Conservation (phyloP, 1,284 basidiomycete species). For the Mycena citricolor region DNA sequence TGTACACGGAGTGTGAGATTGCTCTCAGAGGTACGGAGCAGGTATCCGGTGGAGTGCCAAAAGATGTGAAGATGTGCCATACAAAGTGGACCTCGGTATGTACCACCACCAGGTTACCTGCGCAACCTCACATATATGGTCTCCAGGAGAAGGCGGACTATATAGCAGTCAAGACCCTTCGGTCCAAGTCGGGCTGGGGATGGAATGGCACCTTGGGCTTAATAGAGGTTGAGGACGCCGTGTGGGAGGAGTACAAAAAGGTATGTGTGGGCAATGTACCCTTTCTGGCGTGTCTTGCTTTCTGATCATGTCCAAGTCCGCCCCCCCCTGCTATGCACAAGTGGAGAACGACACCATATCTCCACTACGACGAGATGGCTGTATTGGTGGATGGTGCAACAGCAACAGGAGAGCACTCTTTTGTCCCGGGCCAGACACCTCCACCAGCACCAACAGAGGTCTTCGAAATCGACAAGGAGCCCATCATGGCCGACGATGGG, state of each 20-base stretch:
- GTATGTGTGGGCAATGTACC: too few relatives aligned
- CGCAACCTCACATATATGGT: not conserved
- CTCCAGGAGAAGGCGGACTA: constrained; percentile 1
- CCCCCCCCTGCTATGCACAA: too few relatives aligned
- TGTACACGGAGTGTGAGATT: not conserved
- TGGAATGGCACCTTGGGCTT: not conserved
- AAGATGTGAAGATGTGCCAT: not conserved
- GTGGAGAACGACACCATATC: not conserved
- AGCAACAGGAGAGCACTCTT: not conserved
- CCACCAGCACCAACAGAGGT: not conserved
- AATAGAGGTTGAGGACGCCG: not conserved
- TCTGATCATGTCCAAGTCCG: too few relatives aligned
- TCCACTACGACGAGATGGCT: constrained; percentile 6
- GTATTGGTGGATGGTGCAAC: constrained; percentile 2
- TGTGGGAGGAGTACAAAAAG: not conserved
- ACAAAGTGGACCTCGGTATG: constrained; percentile 2
- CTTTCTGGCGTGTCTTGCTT: too few relatives aligned
- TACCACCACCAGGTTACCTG: not conserved
- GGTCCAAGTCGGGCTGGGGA: constrained; percentile 2
- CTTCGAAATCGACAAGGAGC: constrained; percentile 1
- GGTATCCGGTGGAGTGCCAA: not conserved
- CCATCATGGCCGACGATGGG: too few relatives aligned
- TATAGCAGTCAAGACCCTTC: not conserved
- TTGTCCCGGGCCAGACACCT: not conserved
- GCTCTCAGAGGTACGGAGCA: constrained; percentile 2